These are phyloP conservation scores for Colletotrichum zoysiae DNA, from an alignment of 2,329 filamentous ascomycete genomes.

Conservation along the genomic window DNA sequence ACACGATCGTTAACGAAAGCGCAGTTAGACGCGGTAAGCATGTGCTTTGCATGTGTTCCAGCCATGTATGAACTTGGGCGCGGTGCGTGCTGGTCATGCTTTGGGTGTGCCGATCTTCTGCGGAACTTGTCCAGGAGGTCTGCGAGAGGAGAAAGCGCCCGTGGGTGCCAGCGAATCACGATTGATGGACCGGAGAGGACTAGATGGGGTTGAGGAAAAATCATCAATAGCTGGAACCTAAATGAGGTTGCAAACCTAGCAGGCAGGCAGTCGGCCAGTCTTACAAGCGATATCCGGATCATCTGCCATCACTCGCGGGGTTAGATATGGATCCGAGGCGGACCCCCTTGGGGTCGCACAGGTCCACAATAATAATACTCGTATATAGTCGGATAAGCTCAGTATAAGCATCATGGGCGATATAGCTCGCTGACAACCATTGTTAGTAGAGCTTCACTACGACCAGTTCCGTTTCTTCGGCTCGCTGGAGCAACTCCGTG, in stretches of 20 bases:
- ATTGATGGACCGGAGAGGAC: slow-evolving; percentile 2
- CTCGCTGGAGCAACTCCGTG: slow-evolving; percentile 4
- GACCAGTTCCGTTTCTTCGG: slow-evolving; percentile 2
- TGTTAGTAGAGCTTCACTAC: slow-evolving; percentile 7
- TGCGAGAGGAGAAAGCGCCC: slow-evolving; percentile 1
- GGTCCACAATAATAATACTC: too few species aligned
- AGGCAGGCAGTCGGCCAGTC: neutral
- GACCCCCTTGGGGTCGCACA: too few species aligned
- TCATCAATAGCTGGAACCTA: neutral
- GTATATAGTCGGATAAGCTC: too few species aligned
- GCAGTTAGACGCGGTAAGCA: slow-evolving; percentile 18
- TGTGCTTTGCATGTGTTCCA: slow-evolving; percentile 33
- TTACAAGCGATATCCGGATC: neutral
- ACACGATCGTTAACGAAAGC: slow-evolving; percentile 13
- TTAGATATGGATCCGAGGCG: too few species aligned
- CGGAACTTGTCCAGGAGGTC: slow-evolving; percentile 33
- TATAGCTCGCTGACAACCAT: neutral
- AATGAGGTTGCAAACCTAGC: neutral
- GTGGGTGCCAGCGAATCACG: slow-evolving; percentile 17
- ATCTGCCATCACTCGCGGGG: neutral
- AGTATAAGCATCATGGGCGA: too few species aligned
- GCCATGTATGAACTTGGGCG: slow-evolving; percentile 8
- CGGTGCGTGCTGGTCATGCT: slow-evolving; percentile 17
- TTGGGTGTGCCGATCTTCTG: slow-evolving; percentile 26
- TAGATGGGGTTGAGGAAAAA: neutral